Evolutionary conservation across 192 early-diverging fungal species (phyloP), one percentile per base, ranked within the genome.

Genomic region (Chytriomyces hyalinus): DNA sequence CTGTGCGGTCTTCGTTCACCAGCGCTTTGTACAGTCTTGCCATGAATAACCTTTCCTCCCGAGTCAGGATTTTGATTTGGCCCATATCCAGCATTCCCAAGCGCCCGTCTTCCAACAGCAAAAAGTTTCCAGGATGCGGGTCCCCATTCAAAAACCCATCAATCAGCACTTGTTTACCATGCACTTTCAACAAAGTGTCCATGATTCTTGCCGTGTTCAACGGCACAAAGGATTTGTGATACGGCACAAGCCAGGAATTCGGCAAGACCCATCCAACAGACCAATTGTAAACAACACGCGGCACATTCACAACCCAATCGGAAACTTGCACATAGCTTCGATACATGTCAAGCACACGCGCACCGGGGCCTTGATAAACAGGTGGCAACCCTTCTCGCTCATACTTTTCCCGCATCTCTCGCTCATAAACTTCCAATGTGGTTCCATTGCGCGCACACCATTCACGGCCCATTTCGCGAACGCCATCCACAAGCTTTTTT

Each of bases 71-170:
- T 57, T 81, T 81, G 53, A 76, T 78, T 65, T 82, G 81, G 2
- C 82, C 82, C 65, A 72, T 80, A 57, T 83, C 82, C 20, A 83
- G 67, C 49, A 83, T 48, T 2, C 73, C 82, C 28, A 83, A 70
- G 6, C 79, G 64, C 6, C 82, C 82, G 51, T 83, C 70, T 2
- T 61, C 49, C 5, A 77, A 53, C 8, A 83, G 70, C 7, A 80
- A 50, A n/a, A 83, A 67, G 62, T 83, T 83, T 13, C 82, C 82
- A 7, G 82, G 82, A 65, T 83, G 82, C 26, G 76, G 70, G 60
- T 83, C 82, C 3, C 60, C 78, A 45, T 83, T 77, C 63, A 80
- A 78, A n/a, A 80, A 57, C n/a, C 82, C 82, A 64, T 83, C 71
- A 26, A 83, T 66, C 8, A 83, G 28, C 11, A 83, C 49, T 61